A percentile compares a stretch with the other conserved stretches of the same genome.
phyloP scores from a whole-genome alignment of 352 stramenopile genomes.

The Phytopythium mirpurense region DNA sequence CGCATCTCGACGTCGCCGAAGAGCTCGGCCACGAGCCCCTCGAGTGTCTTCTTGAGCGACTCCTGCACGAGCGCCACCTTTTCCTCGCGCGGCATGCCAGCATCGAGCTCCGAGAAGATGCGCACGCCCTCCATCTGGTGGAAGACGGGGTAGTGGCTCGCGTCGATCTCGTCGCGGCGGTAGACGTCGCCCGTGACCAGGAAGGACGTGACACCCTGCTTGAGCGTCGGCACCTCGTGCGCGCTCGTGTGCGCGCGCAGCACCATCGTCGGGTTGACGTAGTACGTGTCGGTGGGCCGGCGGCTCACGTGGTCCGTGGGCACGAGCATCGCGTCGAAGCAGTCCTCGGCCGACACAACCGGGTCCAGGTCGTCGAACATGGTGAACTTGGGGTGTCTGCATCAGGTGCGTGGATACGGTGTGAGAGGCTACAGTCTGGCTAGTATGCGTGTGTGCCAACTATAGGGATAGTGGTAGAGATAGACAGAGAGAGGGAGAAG shows the following conservation, averaged over 20 bases:
- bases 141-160: conserved; percentile 99
- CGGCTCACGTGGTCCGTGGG: conserved; percentile 88
- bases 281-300: conserved; percentile 88
- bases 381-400: conserved; percentile 67
- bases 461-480: too few relatives aligned
- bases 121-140: conserved; percentile 98
- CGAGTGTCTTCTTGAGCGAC: conserved; percentile 94
- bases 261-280: conserved; percentile 76
- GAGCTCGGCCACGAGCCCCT: conserved; percentile 92
- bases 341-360: conserved; percentile 84
- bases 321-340: conserved; percentile 91
- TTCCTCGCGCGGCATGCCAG: conserved; percentile 51
- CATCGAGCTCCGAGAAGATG: conserved; percentile 85
- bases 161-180: conserved; percentile 98
- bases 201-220: conserved; percentile 87
- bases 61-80: conserved; percentile 79
- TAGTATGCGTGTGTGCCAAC: too few relatives aligned
- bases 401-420: too few relatives aligned
- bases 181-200: conserved; percentile 95
- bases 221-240: conserved; percentile 92
- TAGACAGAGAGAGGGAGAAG: background rate
- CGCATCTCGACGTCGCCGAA: conserved; percentile 93
- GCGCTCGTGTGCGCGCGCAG: conserved; percentile 90
- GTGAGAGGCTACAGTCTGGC: too few relatives aligned
- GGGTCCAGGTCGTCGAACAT: conserved; percentile 86